Percentiles rank a stretch among this genome's conserved stretches.
Evolutionary conservation across 1,139 yeast species (phyloP).

Genomic region (Scheffersomyces stambukii): DNA sequence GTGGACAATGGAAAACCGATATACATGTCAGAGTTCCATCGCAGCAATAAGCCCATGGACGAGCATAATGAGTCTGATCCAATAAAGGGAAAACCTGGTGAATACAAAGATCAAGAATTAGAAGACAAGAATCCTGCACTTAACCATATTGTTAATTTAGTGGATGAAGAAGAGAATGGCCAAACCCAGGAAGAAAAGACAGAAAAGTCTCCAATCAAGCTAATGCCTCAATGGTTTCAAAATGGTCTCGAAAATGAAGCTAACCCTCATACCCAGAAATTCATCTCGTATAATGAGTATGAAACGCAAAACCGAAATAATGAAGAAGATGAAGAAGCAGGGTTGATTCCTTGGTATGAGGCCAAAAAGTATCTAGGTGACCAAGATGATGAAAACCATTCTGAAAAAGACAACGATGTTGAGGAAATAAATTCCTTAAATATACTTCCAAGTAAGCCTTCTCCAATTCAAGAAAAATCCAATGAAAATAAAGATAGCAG

Average conservation of each 20-base stretch:
- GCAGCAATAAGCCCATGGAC: too few species aligned
- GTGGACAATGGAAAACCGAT: too few species aligned
- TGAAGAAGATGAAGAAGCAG: slow-evolving; percentile 45
- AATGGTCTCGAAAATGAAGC: slow-evolving; percentile 14
- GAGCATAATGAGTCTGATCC: too few species aligned
- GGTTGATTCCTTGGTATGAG: slow-evolving; percentile 47
- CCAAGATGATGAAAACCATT: slow-evolving; percentile 1
- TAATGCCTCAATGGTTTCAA: slow-evolving; percentile 32
- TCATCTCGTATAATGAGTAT: slow-evolving; percentile 6
- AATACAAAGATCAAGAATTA: too few species aligned
- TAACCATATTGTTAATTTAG: background rate
- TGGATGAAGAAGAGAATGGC: background rate
- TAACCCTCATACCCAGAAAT: slow-evolving; percentile 12
- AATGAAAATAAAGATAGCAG: slow-evolving; percentile 17
- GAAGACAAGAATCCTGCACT: background rate
- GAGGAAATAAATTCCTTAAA: slow-evolving; percentile 8
- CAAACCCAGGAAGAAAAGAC: slow-evolving; percentile 3
- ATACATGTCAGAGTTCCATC: too few species aligned
- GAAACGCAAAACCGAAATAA: slow-evolving; percentile 8
- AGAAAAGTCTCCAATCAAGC: slow-evolving; percentile 5
- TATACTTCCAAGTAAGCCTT: too few species aligned
- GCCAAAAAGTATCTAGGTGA: slow-evolving; percentile 22
- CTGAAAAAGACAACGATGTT: slow-evolving; percentile 5
- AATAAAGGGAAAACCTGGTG: too few species aligned
- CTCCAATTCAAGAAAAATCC: slow-evolving; percentile 46